phyloP scores from a whole-genome alignment of 805 yeast genomes.

The Candida alai region DNA sequence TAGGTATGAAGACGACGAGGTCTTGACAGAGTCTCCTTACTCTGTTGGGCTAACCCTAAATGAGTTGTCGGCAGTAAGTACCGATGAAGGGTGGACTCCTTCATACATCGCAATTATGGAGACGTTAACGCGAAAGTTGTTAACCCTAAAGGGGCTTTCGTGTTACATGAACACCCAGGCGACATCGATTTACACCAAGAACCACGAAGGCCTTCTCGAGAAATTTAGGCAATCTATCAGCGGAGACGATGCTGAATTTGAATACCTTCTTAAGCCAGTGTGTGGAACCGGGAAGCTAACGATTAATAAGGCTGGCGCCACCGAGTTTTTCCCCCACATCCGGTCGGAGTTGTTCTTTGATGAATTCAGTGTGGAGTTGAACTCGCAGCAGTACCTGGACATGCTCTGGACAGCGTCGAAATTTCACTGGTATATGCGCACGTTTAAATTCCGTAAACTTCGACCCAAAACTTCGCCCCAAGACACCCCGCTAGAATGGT shows the following conservation, averaged over 20 bases:
- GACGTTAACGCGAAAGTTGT: constrained; percentile 65
- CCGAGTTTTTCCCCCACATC: constrained; percentile 64
- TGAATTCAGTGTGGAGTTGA: constrained; percentile 83
- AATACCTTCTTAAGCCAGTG: constrained; percentile 75
- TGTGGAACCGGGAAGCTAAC: constrained; percentile 83
- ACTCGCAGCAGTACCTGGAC: constrained; percentile 81
- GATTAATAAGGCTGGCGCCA: constrained; percentile 73
- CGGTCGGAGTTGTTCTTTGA: constrained; percentile 76
- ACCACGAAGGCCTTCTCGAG: neutral
- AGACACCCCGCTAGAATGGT: constrained; percentile 79
- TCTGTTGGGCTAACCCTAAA: constrained; percentile 78
- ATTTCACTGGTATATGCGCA: constrained; percentile 71
- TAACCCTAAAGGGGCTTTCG: constrained; percentile 70
- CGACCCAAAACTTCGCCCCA: constrained; percentile 55
- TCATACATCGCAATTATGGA: constrained; percentile 74
- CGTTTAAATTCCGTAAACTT: constrained; percentile 66
- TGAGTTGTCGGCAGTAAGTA: constrained; percentile 88
- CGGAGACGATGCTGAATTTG: constrained; percentile 5
- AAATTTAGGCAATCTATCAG: constrained; percentile 5
- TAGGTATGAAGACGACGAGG: constrained; percentile 79
- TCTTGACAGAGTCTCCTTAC: constrained; percentile 71
- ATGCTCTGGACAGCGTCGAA: constrained; percentile 77
- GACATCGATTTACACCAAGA: constrained; percentile 1
- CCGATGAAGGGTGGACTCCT: constrained; percentile 82
- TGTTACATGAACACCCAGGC: constrained; percentile 80